phyloP scores from a whole-genome alignment of 2,329 filamentous ascomycete genomes.

The Aspergillus vadensis region DNA sequence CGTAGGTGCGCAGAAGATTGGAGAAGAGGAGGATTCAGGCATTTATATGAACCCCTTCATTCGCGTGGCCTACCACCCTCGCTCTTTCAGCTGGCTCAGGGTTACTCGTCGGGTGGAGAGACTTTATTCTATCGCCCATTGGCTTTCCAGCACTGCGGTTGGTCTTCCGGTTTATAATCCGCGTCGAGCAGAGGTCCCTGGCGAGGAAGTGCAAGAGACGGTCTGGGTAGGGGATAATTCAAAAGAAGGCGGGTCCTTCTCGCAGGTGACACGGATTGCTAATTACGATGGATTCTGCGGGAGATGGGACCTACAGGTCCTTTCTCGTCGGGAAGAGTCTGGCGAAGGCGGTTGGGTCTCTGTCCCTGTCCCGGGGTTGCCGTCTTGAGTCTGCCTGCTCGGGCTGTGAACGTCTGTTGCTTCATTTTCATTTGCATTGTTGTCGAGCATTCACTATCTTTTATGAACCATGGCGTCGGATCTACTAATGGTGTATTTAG shows the following conservation, averaged over 20 bases:
- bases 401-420: no score
- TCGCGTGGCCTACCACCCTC: slow-evolving; percentile 65
- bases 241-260: slow-evolving; percentile 30
- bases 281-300: slow-evolving; percentile 38
- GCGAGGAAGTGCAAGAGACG: slow-evolving; percentile 45
- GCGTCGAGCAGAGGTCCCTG: slow-evolving; percentile 60
- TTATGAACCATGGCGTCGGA: no score
- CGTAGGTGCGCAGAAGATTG: no score
- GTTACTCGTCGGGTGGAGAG: slow-evolving; percentile 65
- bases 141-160: slow-evolving; percentile 56
- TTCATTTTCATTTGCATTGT: no score
- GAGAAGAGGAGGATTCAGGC: slow-evolving; percentile 48
- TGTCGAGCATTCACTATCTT: no score
- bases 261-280: slow-evolving; percentile 33
- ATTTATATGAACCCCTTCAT: slow-evolving; percentile 76
- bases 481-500: no score
- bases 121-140: slow-evolving; percentile 61
- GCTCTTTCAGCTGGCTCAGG: slow-evolving; percentile 59
- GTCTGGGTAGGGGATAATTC: slow-evolving; percentile 34
- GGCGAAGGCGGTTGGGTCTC: not conserved
- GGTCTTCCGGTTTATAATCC: slow-evolving; percentile 63
- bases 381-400: not conserved
- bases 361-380: not conserved
- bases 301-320: not conserved
- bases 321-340: not conserved